Evolutionary conservation across 768 basidiomycete species (phyloP), one percentile per base, ranked within the genome.

Genomic region (Clitopilus passeckerianus): DNA sequence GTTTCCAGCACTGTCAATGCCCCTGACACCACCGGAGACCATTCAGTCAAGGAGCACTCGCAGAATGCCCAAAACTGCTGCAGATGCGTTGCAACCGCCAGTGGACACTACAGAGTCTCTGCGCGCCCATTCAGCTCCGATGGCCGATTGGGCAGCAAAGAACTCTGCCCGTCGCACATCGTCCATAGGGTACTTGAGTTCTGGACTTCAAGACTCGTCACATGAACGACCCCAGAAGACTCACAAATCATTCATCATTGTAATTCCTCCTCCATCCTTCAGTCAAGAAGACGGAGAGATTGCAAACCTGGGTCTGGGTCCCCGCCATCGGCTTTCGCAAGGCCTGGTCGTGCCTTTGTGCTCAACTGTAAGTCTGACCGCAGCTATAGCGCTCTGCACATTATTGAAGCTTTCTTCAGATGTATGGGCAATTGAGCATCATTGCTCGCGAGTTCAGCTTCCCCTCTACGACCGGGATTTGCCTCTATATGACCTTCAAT

Each of bases 371-470:
- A 59, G 66, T 62, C 35, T 24, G 50, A 27, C 55, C 53, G 37
- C 24, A 56, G 46, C 37, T 22, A 22, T 27, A 34, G 35, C 18
- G 57, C 35, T 66, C 37, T 63, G 27, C 33, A 22, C 20, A 9
- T 52, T 60, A 10, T 41, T 53, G 3, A 56, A 37, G 56, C 58
- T 20, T 16, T 50, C 46, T 7, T 22, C 56, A 93, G 92, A 83
- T 93, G 78, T 86, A 84, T 66, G 84, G 80, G 15, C 91, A 94
- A 71, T 74, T 93, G 34, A 80, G 80, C 27, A 88, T 90, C 9
- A 91, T 94, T 61, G 89, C 90, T 4, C 82, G 85, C 54, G 91
- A 93, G 69, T 93, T 86, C 73, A 87, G 84, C 66, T 89, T 93
- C 63, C 91, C 91, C 0, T 90, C 87, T 67, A 87, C 80, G 20